These are phyloP conservation scores for Ustilago xerochloae DNA, from an alignment of 1,284 basidiomycete genomes.

Conservation along the genomic window DNA sequence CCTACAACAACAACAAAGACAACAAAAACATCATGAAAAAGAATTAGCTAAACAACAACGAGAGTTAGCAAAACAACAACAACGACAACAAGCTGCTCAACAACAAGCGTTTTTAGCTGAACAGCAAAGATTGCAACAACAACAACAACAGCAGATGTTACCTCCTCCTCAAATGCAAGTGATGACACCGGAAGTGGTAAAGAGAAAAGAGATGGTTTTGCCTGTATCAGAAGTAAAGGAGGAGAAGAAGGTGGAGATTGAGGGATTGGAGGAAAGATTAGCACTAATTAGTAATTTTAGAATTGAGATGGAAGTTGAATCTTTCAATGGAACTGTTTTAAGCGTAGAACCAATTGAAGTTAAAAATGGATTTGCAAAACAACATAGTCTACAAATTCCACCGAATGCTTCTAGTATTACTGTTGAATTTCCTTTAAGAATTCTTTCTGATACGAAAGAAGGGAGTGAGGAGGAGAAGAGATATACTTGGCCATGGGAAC, in stretches of 20 bases:
- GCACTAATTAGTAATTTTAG: constrained; percentile 34
- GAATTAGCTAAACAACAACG: too few species aligned
- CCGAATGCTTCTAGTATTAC: constrained; percentile 31
- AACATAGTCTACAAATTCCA: constrained; percentile 46
- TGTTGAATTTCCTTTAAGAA: constrained; percentile 32
- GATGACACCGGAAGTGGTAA: constrained; percentile 16
- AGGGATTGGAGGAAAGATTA: constrained; percentile 30
- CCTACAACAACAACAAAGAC: constrained; percentile 22
- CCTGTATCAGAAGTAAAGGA: constrained; percentile 25
- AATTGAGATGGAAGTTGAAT: constrained; percentile 40
- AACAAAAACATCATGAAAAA: constrained; percentile 13
- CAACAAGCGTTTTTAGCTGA: constrained; percentile 27
- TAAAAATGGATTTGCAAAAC: constrained; percentile 30
- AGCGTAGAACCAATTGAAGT: constrained; percentile 20
- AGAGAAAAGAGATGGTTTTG: constrained; percentile 28
- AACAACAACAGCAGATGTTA: constrained; percentile 22
- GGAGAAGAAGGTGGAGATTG: constrained; percentile 6
- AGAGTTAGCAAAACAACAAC: constrained; percentile 20
- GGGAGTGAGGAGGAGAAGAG: too few species aligned
- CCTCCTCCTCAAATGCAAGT: constrained; percentile 13
- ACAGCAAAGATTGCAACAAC: constrained; percentile 22
- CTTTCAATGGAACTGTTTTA: constrained; percentile 17
- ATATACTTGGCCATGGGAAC: constrained; percentile 12
- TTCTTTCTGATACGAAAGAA: constrained; percentile 18
- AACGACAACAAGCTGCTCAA: constrained; percentile 25